Evolutionary conservation across 2,329 filamentous ascomycete genomes (phyloP).

Genomic region (Pyrenophora teres): DNA sequence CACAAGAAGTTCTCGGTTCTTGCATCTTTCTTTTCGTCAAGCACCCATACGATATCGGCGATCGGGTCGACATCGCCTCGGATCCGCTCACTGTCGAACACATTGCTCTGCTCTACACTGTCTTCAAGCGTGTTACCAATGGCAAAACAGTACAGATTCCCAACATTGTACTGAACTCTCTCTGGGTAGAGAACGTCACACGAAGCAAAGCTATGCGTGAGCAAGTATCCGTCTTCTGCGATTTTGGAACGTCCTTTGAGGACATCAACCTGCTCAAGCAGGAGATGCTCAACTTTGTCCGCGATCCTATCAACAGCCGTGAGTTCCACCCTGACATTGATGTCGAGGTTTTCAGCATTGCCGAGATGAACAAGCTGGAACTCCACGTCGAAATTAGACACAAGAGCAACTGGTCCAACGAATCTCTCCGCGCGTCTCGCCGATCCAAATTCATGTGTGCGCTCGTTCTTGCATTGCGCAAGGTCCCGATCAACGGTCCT

Average conservation of each 20-base stretch:
- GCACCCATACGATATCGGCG: slow-evolving; percentile 94
- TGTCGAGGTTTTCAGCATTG: slow-evolving; percentile 77
- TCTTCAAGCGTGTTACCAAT: slow-evolving; percentile 83
- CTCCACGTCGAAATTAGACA: slow-evolving; percentile 84
- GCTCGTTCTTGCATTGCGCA: slow-evolving; percentile 80
- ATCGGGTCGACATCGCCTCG: slow-evolving; percentile 80
- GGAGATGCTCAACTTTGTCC: slow-evolving; percentile 86
- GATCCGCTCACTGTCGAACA: slow-evolving; percentile 83
- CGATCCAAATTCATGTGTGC: slow-evolving; percentile 98
- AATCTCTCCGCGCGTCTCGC: slow-evolving; percentile 76
- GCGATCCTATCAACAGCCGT: slow-evolving; percentile 79
- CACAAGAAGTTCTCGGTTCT: slow-evolving; percentile 94
- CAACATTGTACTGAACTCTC: slow-evolving; percentile 86
- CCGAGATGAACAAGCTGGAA: slow-evolving; percentile 84
- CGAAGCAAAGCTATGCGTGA: slow-evolving; percentile 93
- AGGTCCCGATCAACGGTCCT: slow-evolving; percentile 82
- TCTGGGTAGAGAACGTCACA: slow-evolving; percentile 95
- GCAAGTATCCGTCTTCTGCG: slow-evolving; percentile 76
- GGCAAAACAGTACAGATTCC: slow-evolving; percentile 82
- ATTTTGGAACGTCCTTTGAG: slow-evolving; percentile 85
- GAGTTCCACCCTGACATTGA: slow-evolving; percentile 88
- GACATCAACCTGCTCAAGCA: slow-evolving; percentile 83
- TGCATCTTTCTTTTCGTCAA: slow-evolving; percentile 99
- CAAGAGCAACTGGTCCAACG: slow-evolving; percentile 72
- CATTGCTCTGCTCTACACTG: slow-evolving; percentile 90